Base-by-base conservation (phyloP, 306 rosid genomes). In the Erythrophleum fordii region DNA sequence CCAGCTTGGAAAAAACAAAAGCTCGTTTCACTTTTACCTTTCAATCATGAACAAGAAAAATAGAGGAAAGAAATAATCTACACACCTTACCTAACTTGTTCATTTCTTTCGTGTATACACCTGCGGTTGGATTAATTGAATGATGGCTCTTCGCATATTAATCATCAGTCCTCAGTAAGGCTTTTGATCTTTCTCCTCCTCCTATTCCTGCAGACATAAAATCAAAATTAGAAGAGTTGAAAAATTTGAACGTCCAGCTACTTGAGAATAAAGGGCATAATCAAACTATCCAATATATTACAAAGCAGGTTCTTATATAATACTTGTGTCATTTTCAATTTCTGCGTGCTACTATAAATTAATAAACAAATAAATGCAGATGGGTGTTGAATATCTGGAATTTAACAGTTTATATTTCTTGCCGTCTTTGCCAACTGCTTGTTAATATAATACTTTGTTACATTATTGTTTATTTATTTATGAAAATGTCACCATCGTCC, bases 21-120 rank as follows among this genome's bases (percentile, higher is more conserved):
- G 28, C 22, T 44, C 31, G 13, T 49, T 18, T 37, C 13, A 39
- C 37, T 20, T 65, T 61, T 45, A 8, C 71, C 46, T 61, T 61
- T 61, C 71, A 6, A 11, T 66, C 31, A 39, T 37, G 22, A 28
- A 3, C 46, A n/a, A 12, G 26, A 5, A 22, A 14, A 77, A 20
- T 23, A 25, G 0, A 18, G 4, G 35, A 35, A 18, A 4, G 5
- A 64, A 64, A n/a, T 16, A 64, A 64, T 64, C 5, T 4, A 17
- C 46, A 5, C 51, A 51, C 68, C 79, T 80, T 72, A 23, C 72
- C 31, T n/a, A 35, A 35, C 53, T 51, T 35, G 8, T 51, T 23
- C 26, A 72, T 31, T 26, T 45, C 42, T 8, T 59, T 80, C 0
- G 51, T 16, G 78, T 59, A 59, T 62, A 69, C 71, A 70, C 75